Base-by-base conservation (phyloP, 164 flowering plant species). In the Nymphaea colorata region DNA sequence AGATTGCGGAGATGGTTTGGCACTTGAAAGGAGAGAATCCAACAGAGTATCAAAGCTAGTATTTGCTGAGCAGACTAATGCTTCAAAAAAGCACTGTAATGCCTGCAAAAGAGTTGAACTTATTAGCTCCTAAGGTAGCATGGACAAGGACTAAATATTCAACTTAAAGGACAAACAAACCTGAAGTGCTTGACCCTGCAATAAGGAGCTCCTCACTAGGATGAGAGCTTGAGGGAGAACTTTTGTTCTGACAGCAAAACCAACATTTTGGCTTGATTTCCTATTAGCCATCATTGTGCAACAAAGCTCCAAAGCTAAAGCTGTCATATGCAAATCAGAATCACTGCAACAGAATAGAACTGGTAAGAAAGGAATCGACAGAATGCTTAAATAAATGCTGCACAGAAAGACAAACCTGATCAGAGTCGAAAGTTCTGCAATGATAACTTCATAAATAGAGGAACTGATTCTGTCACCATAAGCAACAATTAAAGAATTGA, bases 251-350 rank as follows among this genome's bases (percentile, higher is more conserved):
- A 95, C 95, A 68, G 93, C 90, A 72, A 77, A 78, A 68, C 91
- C 91, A 76, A 95, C 80, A 82, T 81, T 84, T 57, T 83, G 79
- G 66, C 82, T 81, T 59, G 91, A 82, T 71, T 82, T 85, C 75
- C 77, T 82, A 78, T 92, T 96, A 17, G 84, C 79, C 99, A 95
- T 95, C 80, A 95, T 74, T 17, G 99, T 92, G 80, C 91, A 90
- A 79, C 99, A 95, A n/a, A 92, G 87, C 72, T 92, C 98, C 79
- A 95, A 77, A 25, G 98, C 93, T 66, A 92, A 90, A 61, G 99
- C 98, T 2, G 98, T 83, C 98, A 95, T 95, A 76, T 92, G 98
- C 82, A 95, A 81, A 75, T 95, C 99, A 67, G 91, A 84, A 76
- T 92, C 99, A 84, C 99, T 95, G 89, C 64, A 74, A 70, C 41